Base-by-base conservation (phyloP, 257 asterid genomes). In the Dorcoceras hygrometricum region DNA sequence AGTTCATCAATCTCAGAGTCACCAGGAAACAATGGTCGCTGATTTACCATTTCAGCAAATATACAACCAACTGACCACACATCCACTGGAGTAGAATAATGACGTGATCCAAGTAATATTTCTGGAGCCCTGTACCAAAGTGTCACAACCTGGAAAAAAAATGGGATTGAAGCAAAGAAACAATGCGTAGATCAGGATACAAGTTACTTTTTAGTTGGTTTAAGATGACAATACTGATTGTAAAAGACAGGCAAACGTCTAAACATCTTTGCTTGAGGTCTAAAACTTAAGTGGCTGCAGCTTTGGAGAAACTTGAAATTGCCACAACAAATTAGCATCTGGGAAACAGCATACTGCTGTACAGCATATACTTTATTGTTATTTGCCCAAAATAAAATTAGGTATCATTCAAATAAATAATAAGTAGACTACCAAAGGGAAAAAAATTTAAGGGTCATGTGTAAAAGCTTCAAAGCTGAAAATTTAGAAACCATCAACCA, bases 41-140 rank as follows among this genome's bases (percentile, higher is more conserved):
- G 88, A 77, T 70, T 93, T 74, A 89, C 95, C 98, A 93, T 93
- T 88, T 93, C 98, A 25, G 97, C 96, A 82, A 89, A 89, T 80
- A 93, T 93, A 76, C 98, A 93, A 32, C 98, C 98, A 76, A 93
- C 85, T 32, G 98, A 93, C 98, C 98, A 93, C 68, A 93, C 81
- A 71, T 93, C 98, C 72, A 89, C 98, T 3, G 98, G 97, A 68
- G 97, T 93, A 59, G 97, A 89, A 78, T 93, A 93, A 84, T 89
- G 95, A 31, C 88, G 93, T 22, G 95, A 87, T 69, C 97, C 97
- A 66, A 93, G 97, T 67, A 93, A 87, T 70, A 93, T 89, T 79
- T 93, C 98, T 63, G 98, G 98, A 72, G 98, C 98, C 75, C 98
- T 86, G 68, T 93, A 93, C 98, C 98, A 93, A 63, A 94, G 83